Base-by-base conservation (phyloP, 2,329 filamentous ascomycete genomes). In the Fusarium zealandicum region DNA sequence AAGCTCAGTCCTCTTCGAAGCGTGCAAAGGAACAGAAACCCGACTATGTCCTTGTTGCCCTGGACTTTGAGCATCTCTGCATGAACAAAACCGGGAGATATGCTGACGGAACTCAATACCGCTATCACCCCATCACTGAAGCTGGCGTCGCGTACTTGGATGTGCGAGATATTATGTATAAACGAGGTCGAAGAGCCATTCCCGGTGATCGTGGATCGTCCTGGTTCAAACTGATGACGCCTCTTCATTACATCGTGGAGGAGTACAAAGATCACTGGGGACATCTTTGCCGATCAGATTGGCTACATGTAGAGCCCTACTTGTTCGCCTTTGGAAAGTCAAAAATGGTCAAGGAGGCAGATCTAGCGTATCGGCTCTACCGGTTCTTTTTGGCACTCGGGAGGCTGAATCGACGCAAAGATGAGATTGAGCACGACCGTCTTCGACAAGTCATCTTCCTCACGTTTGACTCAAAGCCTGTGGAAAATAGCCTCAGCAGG, bases 261-360 rank as follows among this genome's bases (percentile, higher is more conserved):
- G 61, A 59, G 27, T 59, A 42, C 22, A 32, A 49, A 13, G 43
- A 40, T 5, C 53, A 59, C 30, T 51, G 47, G 51, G 51, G 46
- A 6, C 51, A 56, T 10, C 30, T 33, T 3, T 55, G 54, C 30
- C 31, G 37, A 27, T 18, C 31, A 11, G 39, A 49, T 13, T 44
- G 47, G 14, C 37, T 37, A 5, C 41, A 45, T 12, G 31, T 44
- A 1, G 51, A 58, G 17, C 13, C 57, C 2, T 58, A 58, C 16
- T 17, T 51, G 16, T 64, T 63, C 22, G 57, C 59, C 1, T 64
- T 61, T 30, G 61, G 50, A 4, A 51, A 54, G 50, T 61, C 59
- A 1, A 63, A 32, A 33, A 16, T 17, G 1, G 17, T 63, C 0
- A 48, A 18, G 11, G 48, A 55, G 30, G 22, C 13, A 1, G 13